Evolutionary conservation across 1,284 basidiomycete species (phyloP).

Genomic region (Heterobasidion parviporum): DNA sequence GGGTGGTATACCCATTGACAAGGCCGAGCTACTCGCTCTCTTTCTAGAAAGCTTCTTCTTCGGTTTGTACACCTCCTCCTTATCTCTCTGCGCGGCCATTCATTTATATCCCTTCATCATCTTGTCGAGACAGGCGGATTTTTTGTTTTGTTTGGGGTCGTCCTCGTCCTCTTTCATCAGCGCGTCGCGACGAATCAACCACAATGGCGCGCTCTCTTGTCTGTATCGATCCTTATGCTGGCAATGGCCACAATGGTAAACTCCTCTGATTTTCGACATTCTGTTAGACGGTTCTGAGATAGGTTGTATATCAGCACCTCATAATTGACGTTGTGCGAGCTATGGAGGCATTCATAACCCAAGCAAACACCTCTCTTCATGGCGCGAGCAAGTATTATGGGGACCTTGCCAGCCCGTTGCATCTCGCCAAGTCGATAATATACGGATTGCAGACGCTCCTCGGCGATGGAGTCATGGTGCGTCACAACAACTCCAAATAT

Average conservation of each 20-base stretch:
- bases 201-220: not conserved
- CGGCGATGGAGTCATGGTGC: not conserved
- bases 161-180: not conserved
- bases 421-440: not conserved
- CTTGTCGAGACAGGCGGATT: not conserved
- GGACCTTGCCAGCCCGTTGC: not conserved
- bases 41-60: not conserved
- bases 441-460: not conserved
- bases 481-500: not conserved
- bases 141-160: not conserved
- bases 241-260: not conserved
- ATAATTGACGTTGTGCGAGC: not conserved
- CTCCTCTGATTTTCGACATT: not conserved
- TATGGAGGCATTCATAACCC: not conserved
- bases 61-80: not conserved
- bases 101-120: not conserved
- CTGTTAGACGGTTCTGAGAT: not conserved
- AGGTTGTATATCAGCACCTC: not conserved
- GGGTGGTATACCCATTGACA: slow-evolving; percentile 5
- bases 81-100: not conserved
- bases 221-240: not conserved
- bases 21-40: not conserved
- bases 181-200: not conserved
- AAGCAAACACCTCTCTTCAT: not conserved
- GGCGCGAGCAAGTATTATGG: not conserved